These are phyloP conservation scores for Solanum hybrid DNA, from an alignment of 305 asterid species.

Conservation along the genomic window DNA sequence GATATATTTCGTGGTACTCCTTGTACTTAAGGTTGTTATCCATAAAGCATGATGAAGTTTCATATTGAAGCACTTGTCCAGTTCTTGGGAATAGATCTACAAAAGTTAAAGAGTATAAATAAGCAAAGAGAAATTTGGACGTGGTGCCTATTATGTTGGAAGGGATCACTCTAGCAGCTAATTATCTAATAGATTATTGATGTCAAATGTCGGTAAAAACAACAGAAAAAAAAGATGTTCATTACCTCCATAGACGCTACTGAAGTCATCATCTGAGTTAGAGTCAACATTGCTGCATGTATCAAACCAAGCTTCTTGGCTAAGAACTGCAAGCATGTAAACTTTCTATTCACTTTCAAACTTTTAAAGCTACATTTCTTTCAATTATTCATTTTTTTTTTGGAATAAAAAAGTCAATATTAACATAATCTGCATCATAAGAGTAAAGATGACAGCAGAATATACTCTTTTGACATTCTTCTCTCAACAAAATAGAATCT, in stretches of 20 bases:
- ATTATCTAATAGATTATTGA: background rate
- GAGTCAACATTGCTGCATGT: slow-evolving; percentile 75
- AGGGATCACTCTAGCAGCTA: background rate
- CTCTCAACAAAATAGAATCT: background rate
- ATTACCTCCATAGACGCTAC: slow-evolving; percentile 90
- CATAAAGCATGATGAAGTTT: slow-evolving; percentile 38
- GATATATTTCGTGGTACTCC: slow-evolving; percentile 47
- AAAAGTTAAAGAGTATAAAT: slow-evolving; percentile 5
- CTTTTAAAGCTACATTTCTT: background rate
- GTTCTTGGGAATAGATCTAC: slow-evolving; percentile 40
- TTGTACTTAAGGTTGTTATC: slow-evolving; percentile 40
- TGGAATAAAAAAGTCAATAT: background rate
- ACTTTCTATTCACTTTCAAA: background rate
- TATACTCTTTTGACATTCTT: background rate
- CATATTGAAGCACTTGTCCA: slow-evolving; percentile 58
- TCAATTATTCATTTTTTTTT: background rate
- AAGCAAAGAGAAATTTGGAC: background rate
- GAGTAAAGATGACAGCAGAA: background rate
- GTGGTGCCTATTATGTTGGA: background rate
- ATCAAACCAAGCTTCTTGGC: slow-evolving; percentile 88
- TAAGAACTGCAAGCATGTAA: slow-evolving; percentile 41
- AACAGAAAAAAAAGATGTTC: background rate
- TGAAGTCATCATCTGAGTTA: slow-evolving; percentile 79
- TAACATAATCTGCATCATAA: background rate
- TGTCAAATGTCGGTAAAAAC: background rate